Conservation (phyloP, 768 basidiomycete genomes). For the Phylloporus scabripes region DNA sequence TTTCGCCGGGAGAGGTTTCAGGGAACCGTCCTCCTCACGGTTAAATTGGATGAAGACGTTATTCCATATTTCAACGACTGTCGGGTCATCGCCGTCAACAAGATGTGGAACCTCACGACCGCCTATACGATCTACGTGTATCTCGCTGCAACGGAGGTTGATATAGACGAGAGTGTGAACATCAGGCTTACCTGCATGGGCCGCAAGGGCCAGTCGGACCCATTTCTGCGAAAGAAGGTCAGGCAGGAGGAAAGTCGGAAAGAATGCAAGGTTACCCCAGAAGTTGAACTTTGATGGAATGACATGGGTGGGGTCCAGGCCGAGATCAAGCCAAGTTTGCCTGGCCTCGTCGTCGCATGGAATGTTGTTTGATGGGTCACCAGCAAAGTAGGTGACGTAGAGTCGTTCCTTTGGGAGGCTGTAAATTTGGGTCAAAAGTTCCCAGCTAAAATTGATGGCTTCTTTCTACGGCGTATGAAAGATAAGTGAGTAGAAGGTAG, state of each 20-base stretch:
- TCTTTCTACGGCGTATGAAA: conserved; percentile 59
- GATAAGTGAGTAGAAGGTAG: background rate
- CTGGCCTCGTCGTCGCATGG: conserved; percentile 87
- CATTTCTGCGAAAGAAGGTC: conserved; percentile 66
- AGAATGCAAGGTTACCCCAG: conserved; percentile 67
- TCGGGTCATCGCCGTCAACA: conserved; percentile 94
- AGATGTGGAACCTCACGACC: conserved; percentile 90
- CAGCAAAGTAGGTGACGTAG: conserved; percentile 98
- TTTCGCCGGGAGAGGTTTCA: conserved; percentile 78
- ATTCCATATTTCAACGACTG: conserved; percentile 99
- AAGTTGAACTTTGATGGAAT: conserved; percentile 97
- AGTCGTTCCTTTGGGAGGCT: conserved; percentile 83
- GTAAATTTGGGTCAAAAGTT: conserved; percentile 86
- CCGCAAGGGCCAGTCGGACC: conserved; percentile 97
- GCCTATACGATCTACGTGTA: conserved; percentile 97
- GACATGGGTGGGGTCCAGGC: conserved; percentile 85
- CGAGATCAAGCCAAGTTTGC: conserved; percentile 82
- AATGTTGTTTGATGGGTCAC: conserved; percentile 78
- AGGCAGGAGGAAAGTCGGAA: background rate
- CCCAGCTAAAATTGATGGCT: conserved; percentile 91
- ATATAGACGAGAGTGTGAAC: background rate
- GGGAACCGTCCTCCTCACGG: conserved; percentile 81
- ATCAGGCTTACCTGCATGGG: conserved; percentile 68
- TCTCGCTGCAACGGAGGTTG: conserved; percentile 53
- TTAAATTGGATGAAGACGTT: conserved; percentile 99